Conservation (phyloP, 2,329 filamentous ascomycete genomes). For the Aphanocladium album region DNA sequence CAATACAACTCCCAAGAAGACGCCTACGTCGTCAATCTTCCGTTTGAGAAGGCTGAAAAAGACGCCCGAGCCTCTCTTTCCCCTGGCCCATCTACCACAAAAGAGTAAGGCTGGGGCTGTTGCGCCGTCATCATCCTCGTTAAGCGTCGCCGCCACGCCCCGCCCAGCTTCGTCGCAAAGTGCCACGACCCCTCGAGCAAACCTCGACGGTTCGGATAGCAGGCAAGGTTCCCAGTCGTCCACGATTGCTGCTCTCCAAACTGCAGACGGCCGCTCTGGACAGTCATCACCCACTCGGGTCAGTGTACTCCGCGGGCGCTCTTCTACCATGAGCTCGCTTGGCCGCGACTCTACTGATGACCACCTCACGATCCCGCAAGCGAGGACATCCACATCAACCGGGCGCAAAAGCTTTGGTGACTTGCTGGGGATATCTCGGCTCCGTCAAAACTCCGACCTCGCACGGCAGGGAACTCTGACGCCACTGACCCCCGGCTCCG, state of each 20-base stretch:
- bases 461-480: conserved; percentile 64
- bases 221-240: conserved; percentile 28
- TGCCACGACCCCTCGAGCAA: conserved; percentile 21
- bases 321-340: conserved; percentile 84
- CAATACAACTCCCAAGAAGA: conserved; percentile 54
- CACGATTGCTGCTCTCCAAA: conserved; percentile 45
- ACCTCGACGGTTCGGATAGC: conserved; percentile 26
- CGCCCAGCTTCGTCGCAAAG: conserved; percentile 33
- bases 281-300: conserved; percentile 65
- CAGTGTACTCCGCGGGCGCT: conserved; percentile 64
- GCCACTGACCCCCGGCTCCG: conserved; percentile 63
- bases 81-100: conserved; percentile 76
- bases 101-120: conserved; percentile 48
- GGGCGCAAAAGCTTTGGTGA: conserved; percentile 92
- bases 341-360: conserved; percentile 68
- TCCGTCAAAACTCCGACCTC: conserved; percentile 77
- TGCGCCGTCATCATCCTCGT: conserved; percentile 38
- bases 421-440: conserved; percentile 69
- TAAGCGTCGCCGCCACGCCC: conserved; percentile 29
- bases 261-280: conserved; percentile 43
- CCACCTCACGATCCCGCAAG: conserved; percentile 59
- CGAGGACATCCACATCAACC: conserved; percentile 81
- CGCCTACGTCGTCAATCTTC: conserved; percentile 70
- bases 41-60: conserved; percentile 73
- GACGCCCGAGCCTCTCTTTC: conserved; percentile 72